phyloP scores from a whole-genome alignment of 2,329 filamentous ascomycete genomes.

The Parastagonospora avenae region DNA sequence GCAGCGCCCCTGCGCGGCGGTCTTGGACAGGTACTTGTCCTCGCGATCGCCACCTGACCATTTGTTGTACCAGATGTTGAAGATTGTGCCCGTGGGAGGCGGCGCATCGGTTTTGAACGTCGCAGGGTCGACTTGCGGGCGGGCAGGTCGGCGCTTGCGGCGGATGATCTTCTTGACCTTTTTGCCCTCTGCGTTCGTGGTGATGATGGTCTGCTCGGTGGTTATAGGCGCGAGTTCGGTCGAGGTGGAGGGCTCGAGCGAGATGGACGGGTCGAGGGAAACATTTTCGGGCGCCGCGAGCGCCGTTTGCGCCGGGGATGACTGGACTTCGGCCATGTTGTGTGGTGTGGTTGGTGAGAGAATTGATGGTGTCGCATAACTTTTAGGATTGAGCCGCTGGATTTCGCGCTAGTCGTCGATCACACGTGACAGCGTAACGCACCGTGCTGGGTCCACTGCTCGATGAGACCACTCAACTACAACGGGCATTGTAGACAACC shows the following conservation, averaged over 20 bases:
- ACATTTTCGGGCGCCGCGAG: constrained; percentile 7
- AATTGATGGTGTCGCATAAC: constrained; percentile 14
- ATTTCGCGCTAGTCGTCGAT: constrained; percentile 14
- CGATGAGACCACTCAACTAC: background rate
- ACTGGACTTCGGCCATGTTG: constrained; percentile 40
- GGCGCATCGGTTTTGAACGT: constrained; percentile 83
- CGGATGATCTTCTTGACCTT: constrained; percentile 92
- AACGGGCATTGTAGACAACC: too few relatives aligned
- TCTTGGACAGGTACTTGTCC: constrained; percentile 85
- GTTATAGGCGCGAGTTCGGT: constrained; percentile 31
- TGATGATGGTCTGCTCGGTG: constrained; percentile 38
- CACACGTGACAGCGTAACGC: constrained; percentile 56
- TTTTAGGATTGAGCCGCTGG: constrained; percentile 12
- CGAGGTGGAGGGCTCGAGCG: constrained; percentile 26
- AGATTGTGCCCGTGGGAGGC: constrained; percentile 90
- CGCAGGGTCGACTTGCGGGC: constrained; percentile 86
- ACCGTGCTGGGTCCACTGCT: too few relatives aligned
- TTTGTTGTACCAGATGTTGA: constrained; percentile 99
- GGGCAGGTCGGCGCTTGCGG: constrained; percentile 86
- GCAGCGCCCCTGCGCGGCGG: constrained; percentile 81
- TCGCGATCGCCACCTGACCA: constrained; percentile 96
- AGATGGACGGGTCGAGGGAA: background rate
- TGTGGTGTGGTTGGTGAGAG: constrained; percentile 5
- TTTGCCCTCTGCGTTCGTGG: constrained; percentile 54
- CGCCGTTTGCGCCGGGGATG: constrained; percentile 27